Evolutionary conservation across 495 filamentous ascomycete species (phyloP).

Genomic region (Penicillium herquei): DNA sequence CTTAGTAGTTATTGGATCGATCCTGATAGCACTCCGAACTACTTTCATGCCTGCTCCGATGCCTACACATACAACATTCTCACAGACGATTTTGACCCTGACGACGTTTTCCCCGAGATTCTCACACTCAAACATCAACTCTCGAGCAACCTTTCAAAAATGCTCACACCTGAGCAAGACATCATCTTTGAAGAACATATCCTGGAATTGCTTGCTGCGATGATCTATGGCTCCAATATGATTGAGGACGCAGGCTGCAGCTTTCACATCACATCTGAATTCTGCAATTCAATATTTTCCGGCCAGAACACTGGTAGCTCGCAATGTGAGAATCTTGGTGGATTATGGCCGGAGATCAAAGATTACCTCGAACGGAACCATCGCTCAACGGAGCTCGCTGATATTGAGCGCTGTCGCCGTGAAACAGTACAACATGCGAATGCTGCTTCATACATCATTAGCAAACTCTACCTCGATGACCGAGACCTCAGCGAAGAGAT

Average conservation of each 20-base stretch:
- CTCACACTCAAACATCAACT: constrained; percentile 1
- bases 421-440: constrained; percentile 38
- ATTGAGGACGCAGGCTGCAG: neutral
- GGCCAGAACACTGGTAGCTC: neutral
- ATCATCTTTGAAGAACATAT: neutral
- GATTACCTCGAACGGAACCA: neutral
- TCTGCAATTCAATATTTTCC: constrained; percentile 5
- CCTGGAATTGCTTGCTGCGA: constrained; percentile 1
- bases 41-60: neutral
- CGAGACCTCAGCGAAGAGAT: constrained; percentile 26
- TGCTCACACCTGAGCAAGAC: neutral
- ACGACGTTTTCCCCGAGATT: constrained; percentile 1
- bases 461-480: constrained; percentile 14
- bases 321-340: too few species aligned
- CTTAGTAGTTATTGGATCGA: neutral
- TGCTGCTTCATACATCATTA: constrained; percentile 25
- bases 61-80: constrained; percentile 5
- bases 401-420: constrained; percentile 17
- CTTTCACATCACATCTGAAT: neutral
- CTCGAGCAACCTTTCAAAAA: neutral
- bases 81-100: constrained; percentile 1
- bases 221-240: constrained; percentile 14
- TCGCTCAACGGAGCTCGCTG: neutral
- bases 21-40: neutral
- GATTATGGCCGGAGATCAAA: neutral